Evolutionary conservation across 768 basidiomycete species (phyloP).

Genomic region (Kwoniella dejecticola): DNA sequence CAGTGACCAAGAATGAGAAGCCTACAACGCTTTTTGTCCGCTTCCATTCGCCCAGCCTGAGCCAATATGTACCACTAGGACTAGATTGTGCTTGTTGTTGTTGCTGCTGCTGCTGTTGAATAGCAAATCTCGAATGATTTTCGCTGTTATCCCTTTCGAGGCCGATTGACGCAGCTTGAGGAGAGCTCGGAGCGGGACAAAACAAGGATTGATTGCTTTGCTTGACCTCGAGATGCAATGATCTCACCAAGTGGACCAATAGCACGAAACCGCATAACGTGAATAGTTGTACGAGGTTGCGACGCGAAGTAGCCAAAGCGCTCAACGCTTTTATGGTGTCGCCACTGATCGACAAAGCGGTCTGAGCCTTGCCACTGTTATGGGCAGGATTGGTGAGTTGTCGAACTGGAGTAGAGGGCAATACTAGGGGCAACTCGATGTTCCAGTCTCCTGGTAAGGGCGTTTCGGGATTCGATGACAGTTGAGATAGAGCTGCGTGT

Average conservation of each 20-base stretch:
- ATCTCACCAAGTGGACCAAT: conserved; percentile 75
- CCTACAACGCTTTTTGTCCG: conserved; percentile 45
- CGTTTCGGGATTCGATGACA: conserved; percentile 42
- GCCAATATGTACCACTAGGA: conserved; percentile 39
- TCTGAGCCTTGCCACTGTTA: conserved; percentile 58
- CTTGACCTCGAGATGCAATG: conserved; percentile 69
- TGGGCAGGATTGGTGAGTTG: no score
- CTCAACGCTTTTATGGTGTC: conserved; percentile 45
- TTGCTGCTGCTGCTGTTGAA: no score
- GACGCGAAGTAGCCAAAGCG: conserved; percentile 64
- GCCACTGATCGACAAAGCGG: conserved; percentile 41
- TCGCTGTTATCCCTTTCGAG: conserved; percentile 41
- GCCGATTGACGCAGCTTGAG: not conserved
- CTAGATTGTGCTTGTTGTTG: not conserved
- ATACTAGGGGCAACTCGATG: conserved; percentile 70
- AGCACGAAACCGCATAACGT: conserved; percentile 79
- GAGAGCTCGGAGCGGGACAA: not conserved
- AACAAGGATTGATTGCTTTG: conserved; percentile 27
- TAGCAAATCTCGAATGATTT: not conserved
- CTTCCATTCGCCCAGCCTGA: conserved; percentile 47
- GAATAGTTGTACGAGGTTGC: conserved; percentile 74
- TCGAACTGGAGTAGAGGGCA: conserved; percentile 58
- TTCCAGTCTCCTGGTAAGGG: conserved; percentile 69
- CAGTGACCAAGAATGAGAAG: conserved; percentile 53
- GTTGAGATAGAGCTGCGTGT: conserved; percentile 59